phyloP scores from a whole-genome alignment of 345 rosid genomes.

The Schrenkiella parvula region DNA sequence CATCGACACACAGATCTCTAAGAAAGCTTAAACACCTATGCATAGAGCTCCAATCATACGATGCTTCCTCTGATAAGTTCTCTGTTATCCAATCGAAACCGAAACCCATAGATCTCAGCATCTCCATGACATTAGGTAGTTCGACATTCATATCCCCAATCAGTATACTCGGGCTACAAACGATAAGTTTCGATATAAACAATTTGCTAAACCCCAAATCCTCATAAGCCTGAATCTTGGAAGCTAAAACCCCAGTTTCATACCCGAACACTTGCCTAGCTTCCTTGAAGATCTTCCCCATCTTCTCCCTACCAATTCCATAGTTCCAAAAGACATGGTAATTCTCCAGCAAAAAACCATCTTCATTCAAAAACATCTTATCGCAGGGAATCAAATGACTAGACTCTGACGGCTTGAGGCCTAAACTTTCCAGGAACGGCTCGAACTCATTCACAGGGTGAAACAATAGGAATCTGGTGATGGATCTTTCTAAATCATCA shows the following conservation, averaged over 20 bases:
- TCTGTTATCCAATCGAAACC: constrained; percentile 47
- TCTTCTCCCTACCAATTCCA: constrained; percentile 47
- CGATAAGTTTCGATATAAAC: constrained; percentile 42
- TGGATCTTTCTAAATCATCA: constrained; percentile 21
- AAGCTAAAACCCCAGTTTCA: constrained; percentile 48
- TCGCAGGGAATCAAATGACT: constrained; percentile 45
- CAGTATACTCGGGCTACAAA: constrained; percentile 50
- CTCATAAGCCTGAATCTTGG: constrained; percentile 60
- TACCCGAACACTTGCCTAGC: constrained; percentile 55
- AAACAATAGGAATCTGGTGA: constrained; percentile 52
- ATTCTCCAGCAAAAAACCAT: constrained; percentile 55
- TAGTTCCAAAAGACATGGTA: constrained; percentile 54
- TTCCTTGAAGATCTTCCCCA: constrained; percentile 58
- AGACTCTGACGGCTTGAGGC: constrained; percentile 51
- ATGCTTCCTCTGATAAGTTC: constrained; percentile 37
- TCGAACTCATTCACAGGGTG: constrained; percentile 87
- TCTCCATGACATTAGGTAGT: constrained; percentile 42
- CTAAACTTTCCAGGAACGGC: constrained; percentile 83
- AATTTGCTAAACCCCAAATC: constrained; percentile 54
- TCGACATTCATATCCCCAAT: constrained; percentile 46
- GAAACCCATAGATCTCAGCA: constrained; percentile 45
- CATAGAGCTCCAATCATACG: constrained; percentile 57
- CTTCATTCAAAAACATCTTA: constrained; percentile 62
- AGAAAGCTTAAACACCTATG: constrained; percentile 44
- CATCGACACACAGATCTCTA: constrained; percentile 29